Conservation (phyloP, 2,329 filamentous ascomycete genomes). For the Cercospora nicotianae region DNA sequence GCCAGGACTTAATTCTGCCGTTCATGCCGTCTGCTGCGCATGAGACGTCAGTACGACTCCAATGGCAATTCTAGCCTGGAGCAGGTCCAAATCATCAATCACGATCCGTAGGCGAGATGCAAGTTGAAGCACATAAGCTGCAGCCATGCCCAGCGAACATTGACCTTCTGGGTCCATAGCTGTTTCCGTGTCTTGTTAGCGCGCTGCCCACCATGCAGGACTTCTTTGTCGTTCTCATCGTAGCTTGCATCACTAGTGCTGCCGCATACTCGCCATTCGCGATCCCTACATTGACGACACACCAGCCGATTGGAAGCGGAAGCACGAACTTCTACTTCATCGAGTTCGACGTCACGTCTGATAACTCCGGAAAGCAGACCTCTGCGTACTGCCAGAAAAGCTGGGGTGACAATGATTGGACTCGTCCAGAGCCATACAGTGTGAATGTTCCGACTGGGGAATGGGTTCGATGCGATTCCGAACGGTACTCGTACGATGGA, state of each 20-base stretch:
- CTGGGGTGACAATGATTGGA: constrained; percentile 32
- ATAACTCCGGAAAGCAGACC: constrained; percentile 17
- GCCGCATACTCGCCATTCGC: constrained; percentile 14
- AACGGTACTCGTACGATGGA: constrained; percentile 14
- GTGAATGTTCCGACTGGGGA: constrained; percentile 26
- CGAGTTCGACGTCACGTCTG: constrained; percentile 28
- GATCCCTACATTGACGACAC: constrained; percentile 23
- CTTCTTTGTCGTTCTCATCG: neutral
- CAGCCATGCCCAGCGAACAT: neutral
- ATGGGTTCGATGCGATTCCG: constrained; percentile 30
- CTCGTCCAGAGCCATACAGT: constrained; percentile 18
- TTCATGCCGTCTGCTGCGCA: constrained; percentile 1
- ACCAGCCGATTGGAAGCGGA: constrained; percentile 34
- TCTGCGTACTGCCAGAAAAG: constrained; percentile 26
- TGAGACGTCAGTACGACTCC: neutral
- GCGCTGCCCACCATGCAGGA: neutral
- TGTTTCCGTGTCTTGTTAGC: neutral
- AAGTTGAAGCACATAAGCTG: neutral
- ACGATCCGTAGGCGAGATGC: neutral
- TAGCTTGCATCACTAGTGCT: neutral
- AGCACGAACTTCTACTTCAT: constrained; percentile 33
- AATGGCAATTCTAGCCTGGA: neutral
- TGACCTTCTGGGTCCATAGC: neutral
- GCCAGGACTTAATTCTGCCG: neutral
- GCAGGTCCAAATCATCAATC: neutral